Percentiles rank a stretch among this genome's conserved stretches.
These are phyloP conservation scores for Mycena vulgaris DNA, from an alignment of 768 basidiomycete species.

Conservation along the genomic window DNA sequence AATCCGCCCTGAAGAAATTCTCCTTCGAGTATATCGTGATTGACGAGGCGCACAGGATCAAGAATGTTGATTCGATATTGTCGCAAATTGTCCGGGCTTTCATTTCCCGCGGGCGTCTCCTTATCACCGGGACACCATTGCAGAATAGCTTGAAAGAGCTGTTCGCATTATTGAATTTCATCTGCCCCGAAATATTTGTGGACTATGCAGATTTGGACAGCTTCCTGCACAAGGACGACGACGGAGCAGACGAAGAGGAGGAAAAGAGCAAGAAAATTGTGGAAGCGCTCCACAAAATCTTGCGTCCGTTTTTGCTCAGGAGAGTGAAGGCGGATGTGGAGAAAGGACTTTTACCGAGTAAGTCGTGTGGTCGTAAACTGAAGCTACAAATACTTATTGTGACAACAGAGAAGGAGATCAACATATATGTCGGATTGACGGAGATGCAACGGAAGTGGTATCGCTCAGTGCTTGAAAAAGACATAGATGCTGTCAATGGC, in stretches of 20 bases:
- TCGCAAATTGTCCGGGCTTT: conserved; percentile 95
- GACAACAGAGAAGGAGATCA: conserved; percentile 92
- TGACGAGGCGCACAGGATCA: conserved; percentile 99
- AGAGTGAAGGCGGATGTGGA: conserved; percentile 98
- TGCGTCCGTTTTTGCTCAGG: conserved; percentile 93
- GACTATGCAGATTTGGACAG: conserved; percentile 92
- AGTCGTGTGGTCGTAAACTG: conserved; percentile 38
- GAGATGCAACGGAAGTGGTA: conserved; percentile 99
- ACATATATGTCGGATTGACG: conserved; percentile 96
- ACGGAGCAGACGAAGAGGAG: conserved; percentile 76
- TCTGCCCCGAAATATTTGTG: conserved; percentile 96
- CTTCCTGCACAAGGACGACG: conserved; percentile 93
- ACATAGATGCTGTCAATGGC: conserved; percentile 99
- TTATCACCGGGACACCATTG: conserved; percentile 97
- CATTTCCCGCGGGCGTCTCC: conserved; percentile 87
- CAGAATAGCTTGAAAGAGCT: conserved; percentile 98
- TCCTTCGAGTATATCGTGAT: conserved; percentile 98
- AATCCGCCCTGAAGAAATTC: conserved; percentile 92
- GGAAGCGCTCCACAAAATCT: conserved; percentile 96
- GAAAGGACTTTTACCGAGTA: conserved; percentile 94
- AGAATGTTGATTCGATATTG: conserved; percentile 97
- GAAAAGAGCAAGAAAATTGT: conserved; percentile 94
- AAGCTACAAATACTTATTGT: conserved; percentile 10
- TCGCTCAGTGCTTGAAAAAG: conserved; percentile 94
- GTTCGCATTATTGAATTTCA: conserved; percentile 94